Base-by-base conservation (phyloP, 129 eudicot species). In the Erigeron canadensis region DNA sequence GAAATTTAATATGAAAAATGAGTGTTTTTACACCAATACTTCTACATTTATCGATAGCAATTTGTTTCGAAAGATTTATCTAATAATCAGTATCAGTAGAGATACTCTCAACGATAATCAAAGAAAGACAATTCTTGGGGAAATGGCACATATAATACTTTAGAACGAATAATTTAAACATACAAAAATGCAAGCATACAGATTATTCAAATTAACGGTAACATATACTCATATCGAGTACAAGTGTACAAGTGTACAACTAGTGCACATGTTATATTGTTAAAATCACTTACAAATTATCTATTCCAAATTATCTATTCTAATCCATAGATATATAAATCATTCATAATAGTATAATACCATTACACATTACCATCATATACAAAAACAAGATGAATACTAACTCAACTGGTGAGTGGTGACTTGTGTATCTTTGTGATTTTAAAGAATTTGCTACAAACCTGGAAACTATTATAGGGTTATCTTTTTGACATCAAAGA, bases 1-100 rank as follows among this genome's bases (percentile, higher is more conserved):
- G 72, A 23, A 67, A 13, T 46, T 67, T 13, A 41, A 63, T 41
- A 63, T 17, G 34, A 17, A 41, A 34, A 41, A 39, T 7, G n/a
- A 15, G 69, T 63, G 69, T 63, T 63, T 63, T 63, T 41, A 63
- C 69, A 40, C 69, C 8, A 16, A n/a, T 63, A 39, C 46, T 34
- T 60, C 8, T 5, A 7, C 65, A 60, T 60, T 60, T 59, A 59
- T 59, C 65, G 23, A 10, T 58, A 57, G 12, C 28, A 58, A 28
- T 28, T 28, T 0, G 34, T 28, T 28, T 3, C 1, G 34, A 28
- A 28, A 0, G 34, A 28, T 28, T 28, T 28, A 28, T 28, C 34
- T 28, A 28, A 28, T 28, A 28, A 0, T 28, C 34, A 3, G 34
- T 28, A 0, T 28, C 34, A 3, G 34, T 28, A 28, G 34, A 28